Evolutionary conservation across 805 yeast genomes (phyloP).

Genomic region (Candida khao-thaluensis): DNA sequence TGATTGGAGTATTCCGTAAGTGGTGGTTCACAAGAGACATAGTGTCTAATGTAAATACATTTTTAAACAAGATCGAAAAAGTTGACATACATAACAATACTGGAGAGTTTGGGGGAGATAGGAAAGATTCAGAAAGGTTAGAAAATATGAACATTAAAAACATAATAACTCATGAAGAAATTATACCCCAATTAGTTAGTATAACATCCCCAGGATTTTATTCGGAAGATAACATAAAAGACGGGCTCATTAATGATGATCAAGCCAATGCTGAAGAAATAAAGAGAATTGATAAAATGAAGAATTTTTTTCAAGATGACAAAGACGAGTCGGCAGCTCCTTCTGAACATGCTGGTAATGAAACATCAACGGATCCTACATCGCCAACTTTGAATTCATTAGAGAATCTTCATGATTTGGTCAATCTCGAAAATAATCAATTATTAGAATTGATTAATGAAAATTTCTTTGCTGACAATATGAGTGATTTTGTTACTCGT

Average conservation of each 20-base stretch:
- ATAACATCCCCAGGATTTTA: constrained; percentile 7
- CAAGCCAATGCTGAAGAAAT: neutral
- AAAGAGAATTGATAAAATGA: neutral
- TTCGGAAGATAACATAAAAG: neutral
- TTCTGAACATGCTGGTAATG: neutral
- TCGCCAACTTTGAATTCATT: too few species aligned
- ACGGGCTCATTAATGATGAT: neutral
- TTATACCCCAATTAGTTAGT: constrained; percentile 3
- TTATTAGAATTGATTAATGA: constrained; percentile 5
- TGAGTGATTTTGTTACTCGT: constrained; percentile 6
- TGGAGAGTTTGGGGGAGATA: too few species aligned
- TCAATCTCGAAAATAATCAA: constrained; percentile 2
- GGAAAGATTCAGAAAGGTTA: neutral
- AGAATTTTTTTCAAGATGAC: neutral
- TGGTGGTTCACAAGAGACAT: constrained; percentile 18
- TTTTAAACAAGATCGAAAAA: constrained; percentile 8
- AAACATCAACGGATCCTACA: too few species aligned
- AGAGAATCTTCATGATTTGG: too few species aligned
- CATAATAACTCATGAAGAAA: constrained; percentile 4
- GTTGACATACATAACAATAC: too few species aligned
- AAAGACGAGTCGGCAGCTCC: neutral
- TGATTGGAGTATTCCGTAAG: constrained; percentile 1
- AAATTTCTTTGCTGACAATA: constrained; percentile 3
- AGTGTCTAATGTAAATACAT: constrained; percentile 3
- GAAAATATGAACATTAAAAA: neutral